Evolutionary conservation across 768 basidiomycete genomes (phyloP).

Genomic region (Cyclocybe aegerita): DNA sequence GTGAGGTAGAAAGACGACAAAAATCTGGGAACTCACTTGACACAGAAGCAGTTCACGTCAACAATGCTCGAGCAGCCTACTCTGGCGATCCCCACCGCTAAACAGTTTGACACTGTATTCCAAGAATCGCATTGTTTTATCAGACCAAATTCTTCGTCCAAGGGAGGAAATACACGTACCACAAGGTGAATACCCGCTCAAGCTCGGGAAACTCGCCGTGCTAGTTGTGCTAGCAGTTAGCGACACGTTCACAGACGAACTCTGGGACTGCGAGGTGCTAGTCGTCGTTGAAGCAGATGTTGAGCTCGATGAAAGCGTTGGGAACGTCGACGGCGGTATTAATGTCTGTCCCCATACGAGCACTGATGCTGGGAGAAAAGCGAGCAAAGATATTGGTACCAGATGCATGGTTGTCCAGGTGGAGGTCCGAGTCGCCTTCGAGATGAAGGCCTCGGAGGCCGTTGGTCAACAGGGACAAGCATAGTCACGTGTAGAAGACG

Average conservation of each 20-base stretch:
- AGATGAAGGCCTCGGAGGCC: too few species aligned
- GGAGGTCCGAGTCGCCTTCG: too few species aligned
- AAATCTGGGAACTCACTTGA: constrained; percentile 25
- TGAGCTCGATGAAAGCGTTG: constrained; percentile 5
- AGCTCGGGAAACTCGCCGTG: constrained; percentile 34
- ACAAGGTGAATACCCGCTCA: constrained; percentile 38
- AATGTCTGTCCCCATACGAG: background rate
- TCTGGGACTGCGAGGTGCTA: background rate
- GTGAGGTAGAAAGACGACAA: background rate
- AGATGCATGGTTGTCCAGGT: too few species aligned
- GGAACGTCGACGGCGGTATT: constrained; percentile 18
- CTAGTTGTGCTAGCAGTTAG: constrained; percentile 26
- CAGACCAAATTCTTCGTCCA: background rate
- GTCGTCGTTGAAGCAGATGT: background rate
- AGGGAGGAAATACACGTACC: constrained; percentile 24
- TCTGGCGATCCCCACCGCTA: constrained; percentile 33
- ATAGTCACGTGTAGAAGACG: too few species aligned
- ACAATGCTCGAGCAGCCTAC: constrained; percentile 44
- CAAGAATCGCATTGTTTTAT: background rate
- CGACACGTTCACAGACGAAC: constrained; percentile 6
- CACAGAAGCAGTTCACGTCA: constrained; percentile 51
- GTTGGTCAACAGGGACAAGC: too few species aligned
- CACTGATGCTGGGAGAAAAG: too few species aligned
- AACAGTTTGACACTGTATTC: constrained; percentile 42
- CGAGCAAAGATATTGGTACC: too few species aligned